A percentile compares a stretch with the other conserved stretches of the same genome.
Evolutionary conservation across 228 moss, liverwort and hornwort species (phyloP).

Genomic region (Sphagnum fallax): DNA sequence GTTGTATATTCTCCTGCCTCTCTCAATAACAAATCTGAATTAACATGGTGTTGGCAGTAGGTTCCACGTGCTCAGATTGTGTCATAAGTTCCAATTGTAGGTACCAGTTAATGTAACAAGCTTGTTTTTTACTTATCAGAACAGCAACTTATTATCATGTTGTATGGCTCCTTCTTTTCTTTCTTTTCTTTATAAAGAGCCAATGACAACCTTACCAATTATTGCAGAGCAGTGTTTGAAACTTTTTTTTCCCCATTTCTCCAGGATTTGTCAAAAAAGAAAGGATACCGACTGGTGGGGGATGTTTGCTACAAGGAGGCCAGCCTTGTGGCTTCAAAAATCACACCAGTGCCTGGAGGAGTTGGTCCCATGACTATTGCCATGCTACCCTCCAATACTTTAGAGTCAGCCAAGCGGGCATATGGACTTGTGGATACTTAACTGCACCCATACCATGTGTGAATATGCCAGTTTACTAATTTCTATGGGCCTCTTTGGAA

Average conservation of each 20-base stretch:
- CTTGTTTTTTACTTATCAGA: too few species aligned
- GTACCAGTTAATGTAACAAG: too few species aligned
- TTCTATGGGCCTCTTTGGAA: too few species aligned
- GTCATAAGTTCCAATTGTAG: too few species aligned
- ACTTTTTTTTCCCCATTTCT: neutral
- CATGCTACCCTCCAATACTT: slow-evolving; percentile 83
- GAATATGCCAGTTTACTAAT: too few species aligned
- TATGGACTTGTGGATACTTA: slow-evolving; percentile 27
- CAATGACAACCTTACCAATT: neutral
- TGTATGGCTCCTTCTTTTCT: neutral
- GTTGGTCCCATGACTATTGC: slow-evolving; percentile 91
- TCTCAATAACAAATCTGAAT: too few species aligned
- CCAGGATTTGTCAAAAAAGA: slow-evolving; percentile 66
- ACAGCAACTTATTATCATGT: neutral
- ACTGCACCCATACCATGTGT: neutral
- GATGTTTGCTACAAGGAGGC: slow-evolving; percentile 98
- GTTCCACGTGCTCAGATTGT: too few species aligned
- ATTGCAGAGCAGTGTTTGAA: neutral
- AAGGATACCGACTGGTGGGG: slow-evolving; percentile 81
- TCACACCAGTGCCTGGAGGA: slow-evolving; percentile 93
- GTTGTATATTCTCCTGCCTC: too few species aligned
- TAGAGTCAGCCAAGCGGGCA: slow-evolving; percentile 60
- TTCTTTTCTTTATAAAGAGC: neutral
- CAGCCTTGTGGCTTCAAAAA: slow-evolving; percentile 64
- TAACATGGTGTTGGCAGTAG: too few species aligned